Conservation (phyloP, 176 grass and related monocot genomes). For the Paspalum vaginatum region DNA sequence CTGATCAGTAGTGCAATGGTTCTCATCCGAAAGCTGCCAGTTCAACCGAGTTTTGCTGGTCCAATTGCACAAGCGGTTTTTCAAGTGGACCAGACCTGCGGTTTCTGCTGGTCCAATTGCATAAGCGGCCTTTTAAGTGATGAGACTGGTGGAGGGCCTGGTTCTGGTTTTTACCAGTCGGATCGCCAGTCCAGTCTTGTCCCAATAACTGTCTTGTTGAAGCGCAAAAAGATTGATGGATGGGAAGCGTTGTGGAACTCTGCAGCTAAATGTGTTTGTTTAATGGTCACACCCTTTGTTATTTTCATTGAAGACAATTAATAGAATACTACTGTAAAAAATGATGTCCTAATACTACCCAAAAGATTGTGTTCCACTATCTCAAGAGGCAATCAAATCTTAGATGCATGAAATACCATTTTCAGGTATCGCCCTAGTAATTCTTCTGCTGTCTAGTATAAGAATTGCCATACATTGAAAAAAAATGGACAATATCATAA, state of each 20-base stretch:
- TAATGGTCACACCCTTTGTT: background rate
- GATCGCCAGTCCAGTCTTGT: too few species aligned
- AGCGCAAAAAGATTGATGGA: background rate
- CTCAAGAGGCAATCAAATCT: background rate
- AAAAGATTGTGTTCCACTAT: background rate
- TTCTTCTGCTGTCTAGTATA: background rate
- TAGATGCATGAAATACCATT: background rate
- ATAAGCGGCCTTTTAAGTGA: too few species aligned
- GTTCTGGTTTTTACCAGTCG: too few species aligned
- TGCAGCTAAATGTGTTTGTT: background rate
- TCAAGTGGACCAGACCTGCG: too few species aligned
- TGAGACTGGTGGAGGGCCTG: too few species aligned
- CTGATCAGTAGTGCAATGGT: too few species aligned
- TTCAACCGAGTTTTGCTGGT: too few species aligned
- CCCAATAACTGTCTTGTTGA: background rate
- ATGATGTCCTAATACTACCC: background rate
- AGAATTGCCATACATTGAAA: background rate
- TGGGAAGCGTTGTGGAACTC: background rate
- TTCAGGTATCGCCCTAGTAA: background rate
- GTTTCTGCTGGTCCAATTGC: too few species aligned
- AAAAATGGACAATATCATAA: background rate
- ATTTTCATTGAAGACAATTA: background rate
- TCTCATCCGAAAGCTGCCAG: too few species aligned
- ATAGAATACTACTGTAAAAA: background rate
- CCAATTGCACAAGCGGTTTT: too few species aligned